phyloP scores from a whole-genome alignment of 208 protist genomes.

The Crithidia sp. region DNA sequence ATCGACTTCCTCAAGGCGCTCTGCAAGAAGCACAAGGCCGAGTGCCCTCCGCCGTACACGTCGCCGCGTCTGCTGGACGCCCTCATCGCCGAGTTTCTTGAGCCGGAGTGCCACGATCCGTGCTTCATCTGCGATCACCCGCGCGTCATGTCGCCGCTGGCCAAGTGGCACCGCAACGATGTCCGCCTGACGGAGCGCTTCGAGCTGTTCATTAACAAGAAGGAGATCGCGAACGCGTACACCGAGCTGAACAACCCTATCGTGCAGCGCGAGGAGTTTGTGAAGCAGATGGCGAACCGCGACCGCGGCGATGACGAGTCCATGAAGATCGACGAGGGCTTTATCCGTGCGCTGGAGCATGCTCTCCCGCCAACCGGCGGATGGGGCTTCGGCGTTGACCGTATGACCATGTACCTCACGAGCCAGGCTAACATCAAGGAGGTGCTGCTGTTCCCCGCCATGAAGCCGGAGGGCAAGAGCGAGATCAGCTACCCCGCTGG shows the following conservation, averaged over 20 bases:
- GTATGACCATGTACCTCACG: conserved; percentile 99
- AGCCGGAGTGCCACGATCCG: conserved; percentile 97
- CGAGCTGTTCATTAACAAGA: conserved; percentile 98
- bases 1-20: conserved; percentile 91
- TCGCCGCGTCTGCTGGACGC: conserved; percentile 98
- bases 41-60: conserved; percentile 95
- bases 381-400: conserved; percentile 99
- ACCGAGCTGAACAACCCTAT: conserved; percentile 99
- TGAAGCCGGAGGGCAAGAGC: conserved; percentile 85
- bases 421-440: conserved; percentile 99
- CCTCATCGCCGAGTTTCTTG: conserved; percentile 96
- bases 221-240: conserved; percentile 99
- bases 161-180: conserved; percentile 98
- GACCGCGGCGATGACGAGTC: conserved; percentile 98
- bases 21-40: conserved; percentile 92
- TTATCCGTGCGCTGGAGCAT: conserved; percentile 98
- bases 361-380: conserved; percentile 99
- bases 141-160: conserved; percentile 99
- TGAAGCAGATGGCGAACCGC: conserved; percentile 94
- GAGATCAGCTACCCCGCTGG: conserved; percentile 58
- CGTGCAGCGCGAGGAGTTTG: conserved; percentile 98
- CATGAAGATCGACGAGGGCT: conserved; percentile 98
- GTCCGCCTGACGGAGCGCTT: conserved; percentile 98
- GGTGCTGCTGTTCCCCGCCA: conserved; percentile 94
- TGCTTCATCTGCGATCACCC: conserved; percentile 99